phyloP scores from a whole-genome alignment of 108 stramenopile genomes.

The Skeletonema grethae region DNA sequence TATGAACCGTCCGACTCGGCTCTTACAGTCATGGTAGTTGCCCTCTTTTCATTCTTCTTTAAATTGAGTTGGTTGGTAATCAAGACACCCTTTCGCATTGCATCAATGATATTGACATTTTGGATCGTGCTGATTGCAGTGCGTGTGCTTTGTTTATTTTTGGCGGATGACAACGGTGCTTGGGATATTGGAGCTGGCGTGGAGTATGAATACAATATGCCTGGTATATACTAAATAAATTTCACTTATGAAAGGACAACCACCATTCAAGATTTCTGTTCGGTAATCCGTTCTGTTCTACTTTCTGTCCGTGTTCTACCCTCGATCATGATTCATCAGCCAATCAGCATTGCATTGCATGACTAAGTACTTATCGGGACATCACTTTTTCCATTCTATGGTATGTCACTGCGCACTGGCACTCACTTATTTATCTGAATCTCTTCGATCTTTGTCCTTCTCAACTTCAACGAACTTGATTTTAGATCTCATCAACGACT shows the following conservation, averaged over 20 bases:
- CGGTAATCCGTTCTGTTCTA: no score
- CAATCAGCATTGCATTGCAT: no score
- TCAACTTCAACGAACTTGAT: no score
- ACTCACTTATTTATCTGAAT: no score
- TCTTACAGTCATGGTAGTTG: conserved; percentile 56
- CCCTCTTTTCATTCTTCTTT: conserved; percentile 54
- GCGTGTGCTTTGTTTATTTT: conserved; percentile 45
- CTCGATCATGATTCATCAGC: no score
- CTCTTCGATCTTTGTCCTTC: no score
- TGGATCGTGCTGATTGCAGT: conserved; percentile 15
- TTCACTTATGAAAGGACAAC: background rate
- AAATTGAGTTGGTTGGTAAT: conserved; percentile 54
- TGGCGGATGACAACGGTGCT: conserved; percentile 57
- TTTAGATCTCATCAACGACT: no score
- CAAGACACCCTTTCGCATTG: conserved; percentile 50
- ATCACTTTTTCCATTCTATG: no score
- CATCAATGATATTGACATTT: conserved; percentile 24
- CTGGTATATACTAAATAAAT: conserved; percentile 31
- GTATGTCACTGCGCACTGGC: no score
- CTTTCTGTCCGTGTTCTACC: no score
- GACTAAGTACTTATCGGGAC: no score
- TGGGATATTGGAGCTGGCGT: conserved; percentile 48
- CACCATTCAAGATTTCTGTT: no score
- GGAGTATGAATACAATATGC: conserved; percentile 33
- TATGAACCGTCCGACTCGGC: conserved; percentile 53